Conservation (phyloP, 306 rosid species). For the Cicer cuneatum region DNA sequence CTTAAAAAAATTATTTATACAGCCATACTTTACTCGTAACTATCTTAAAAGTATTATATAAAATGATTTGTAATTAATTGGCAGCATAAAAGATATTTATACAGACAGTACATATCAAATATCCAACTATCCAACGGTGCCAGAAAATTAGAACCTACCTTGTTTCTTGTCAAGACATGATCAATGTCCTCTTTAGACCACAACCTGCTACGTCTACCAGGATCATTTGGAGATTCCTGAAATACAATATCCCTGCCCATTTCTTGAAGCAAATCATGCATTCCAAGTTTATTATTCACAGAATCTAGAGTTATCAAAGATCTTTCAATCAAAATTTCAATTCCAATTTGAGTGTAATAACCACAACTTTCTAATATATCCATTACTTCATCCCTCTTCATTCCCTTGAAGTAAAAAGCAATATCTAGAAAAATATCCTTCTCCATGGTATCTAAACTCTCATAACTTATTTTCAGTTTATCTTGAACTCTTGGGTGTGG, state of each 20-base stretch:
- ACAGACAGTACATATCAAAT: not conserved
- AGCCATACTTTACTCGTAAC: no score
- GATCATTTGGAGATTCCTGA: conserved; percentile 38
- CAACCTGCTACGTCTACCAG: conserved; percentile 27
- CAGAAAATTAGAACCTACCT: not conserved
- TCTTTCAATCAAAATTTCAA: conserved; percentile 46
- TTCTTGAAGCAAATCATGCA: conserved; percentile 52
- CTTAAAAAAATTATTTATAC: no score
- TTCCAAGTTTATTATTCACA: not conserved
- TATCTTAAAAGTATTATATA: not conserved
- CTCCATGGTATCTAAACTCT: conserved; percentile 6
- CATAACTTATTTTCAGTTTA: conserved; percentile 36
- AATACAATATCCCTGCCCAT: conserved; percentile 39
- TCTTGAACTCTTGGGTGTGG: not conserved
- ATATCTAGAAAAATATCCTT: conserved; percentile 45
- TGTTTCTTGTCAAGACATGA: conserved; percentile 28
- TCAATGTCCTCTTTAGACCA: conserved; percentile 34
- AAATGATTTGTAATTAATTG: not conserved
- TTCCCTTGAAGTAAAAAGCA: conserved; percentile 47
- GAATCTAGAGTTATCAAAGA: conserved; percentile 27
- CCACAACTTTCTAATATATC: conserved; percentile 34
- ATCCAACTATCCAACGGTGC: not conserved
- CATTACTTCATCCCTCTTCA: not conserved
- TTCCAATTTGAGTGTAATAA: conserved; percentile 22
- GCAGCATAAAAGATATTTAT: not conserved